phyloP scores from a whole-genome alignment of 73 alveolate species.

The Paramecium primaurelia region DNA sequence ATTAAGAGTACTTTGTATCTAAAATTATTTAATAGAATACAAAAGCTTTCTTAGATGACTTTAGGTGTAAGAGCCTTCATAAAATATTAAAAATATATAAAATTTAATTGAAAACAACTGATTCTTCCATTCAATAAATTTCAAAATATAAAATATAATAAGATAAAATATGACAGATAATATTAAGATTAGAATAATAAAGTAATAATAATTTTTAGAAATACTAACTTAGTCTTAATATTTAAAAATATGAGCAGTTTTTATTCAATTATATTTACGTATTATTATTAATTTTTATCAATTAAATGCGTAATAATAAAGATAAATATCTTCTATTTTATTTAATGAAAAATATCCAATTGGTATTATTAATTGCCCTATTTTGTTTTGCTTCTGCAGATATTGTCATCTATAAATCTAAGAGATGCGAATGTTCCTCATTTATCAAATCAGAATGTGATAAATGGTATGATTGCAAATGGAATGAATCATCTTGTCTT shows the following conservation, averaged over 20 bases:
- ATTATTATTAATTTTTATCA: neutral
- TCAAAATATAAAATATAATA: too few relatives aligned
- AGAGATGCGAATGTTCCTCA: neutral
- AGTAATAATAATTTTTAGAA: too few relatives aligned
- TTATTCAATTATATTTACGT: neutral
- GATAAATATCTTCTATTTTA: neutral
- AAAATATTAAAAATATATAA: neutral
- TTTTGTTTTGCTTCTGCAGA: neutral
- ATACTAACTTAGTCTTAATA: too few relatives aligned
- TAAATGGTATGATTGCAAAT: neutral
- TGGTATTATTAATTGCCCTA: neutral
- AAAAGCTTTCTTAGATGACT: neutral
- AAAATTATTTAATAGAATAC: neutral
- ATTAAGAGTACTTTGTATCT: neutral
- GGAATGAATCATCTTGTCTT: neutral
- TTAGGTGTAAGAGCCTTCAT: neutral
- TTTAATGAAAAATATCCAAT: slow-evolving; percentile 7
- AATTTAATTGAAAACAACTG: neutral
- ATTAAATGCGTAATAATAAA: neutral
- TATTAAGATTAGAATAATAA: neutral
- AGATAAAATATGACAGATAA: neutral
- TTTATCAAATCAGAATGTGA: neutral
- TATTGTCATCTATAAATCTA: neutral
- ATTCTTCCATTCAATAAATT: neutral
- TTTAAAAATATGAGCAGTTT: neutral